Conservation (phyloP, 2,329 filamentous ascomycete species). For the Elsinoe batatas region DNA sequence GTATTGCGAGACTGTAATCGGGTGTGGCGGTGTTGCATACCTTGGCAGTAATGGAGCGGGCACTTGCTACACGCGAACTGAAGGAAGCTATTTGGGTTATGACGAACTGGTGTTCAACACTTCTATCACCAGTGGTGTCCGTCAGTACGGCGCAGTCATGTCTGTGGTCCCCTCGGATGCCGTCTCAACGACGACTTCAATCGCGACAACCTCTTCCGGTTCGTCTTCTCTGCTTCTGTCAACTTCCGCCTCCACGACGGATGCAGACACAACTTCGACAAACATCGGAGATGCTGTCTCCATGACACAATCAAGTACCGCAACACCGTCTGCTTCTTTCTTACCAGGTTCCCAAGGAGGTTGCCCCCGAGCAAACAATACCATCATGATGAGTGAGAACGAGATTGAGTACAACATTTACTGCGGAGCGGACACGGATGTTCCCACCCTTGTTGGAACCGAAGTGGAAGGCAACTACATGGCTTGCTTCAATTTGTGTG, state of each 20-base stretch:
- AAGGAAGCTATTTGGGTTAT: constrained; percentile 6
- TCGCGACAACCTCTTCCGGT: background rate
- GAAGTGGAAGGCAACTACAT: constrained; percentile 14
- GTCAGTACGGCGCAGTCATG: background rate
- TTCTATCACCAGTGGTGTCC: constrained; percentile 14
- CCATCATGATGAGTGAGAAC: constrained; percentile 14
- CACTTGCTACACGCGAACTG: constrained; percentile 16
- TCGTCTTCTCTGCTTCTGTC: background rate
- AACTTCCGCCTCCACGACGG: background rate
- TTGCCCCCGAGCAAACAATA: constrained; percentile 13
- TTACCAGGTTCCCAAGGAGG: constrained; percentile 4
- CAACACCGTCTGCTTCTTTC: constrained; percentile 10
- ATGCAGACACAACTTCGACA: background rate
- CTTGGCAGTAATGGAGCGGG: constrained; percentile 19
- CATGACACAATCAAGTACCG: background rate
- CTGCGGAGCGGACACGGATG: constrained; percentile 16
- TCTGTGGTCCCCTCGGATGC: background rate
- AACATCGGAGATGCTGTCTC: background rate
- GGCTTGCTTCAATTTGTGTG: constrained; percentile 18
- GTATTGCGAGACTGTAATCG: constrained; percentile 15
- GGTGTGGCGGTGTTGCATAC: constrained; percentile 17
- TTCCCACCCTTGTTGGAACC: background rate
- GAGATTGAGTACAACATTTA: constrained; percentile 16
- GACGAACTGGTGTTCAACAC: constrained; percentile 15
- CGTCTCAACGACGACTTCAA: background rate